Evolutionary conservation across 169 alveolate genomes (phyloP).

Genomic region (Eimeria praecox): DNA sequence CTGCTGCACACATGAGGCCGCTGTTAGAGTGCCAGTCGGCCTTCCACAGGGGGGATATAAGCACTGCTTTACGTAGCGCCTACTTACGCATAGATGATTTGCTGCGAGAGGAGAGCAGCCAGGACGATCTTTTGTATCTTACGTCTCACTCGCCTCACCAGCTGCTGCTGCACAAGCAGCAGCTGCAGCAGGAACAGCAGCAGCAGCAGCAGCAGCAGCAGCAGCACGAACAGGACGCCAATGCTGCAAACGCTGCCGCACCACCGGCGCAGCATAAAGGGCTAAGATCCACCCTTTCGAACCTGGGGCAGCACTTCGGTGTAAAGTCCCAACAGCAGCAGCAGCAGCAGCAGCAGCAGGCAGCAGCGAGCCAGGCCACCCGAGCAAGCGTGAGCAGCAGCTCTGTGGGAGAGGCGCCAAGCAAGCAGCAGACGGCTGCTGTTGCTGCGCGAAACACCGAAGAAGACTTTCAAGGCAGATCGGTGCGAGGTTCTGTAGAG

Average conservation of each 20-base stretch:
- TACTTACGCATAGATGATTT: slow-evolving; percentile 66
- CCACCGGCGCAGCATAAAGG: slow-evolving; percentile 50
- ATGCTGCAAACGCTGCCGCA: background rate
- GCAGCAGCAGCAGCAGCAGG: slow-evolving; percentile 70
- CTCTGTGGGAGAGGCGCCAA: background rate
- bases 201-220: slow-evolving; percentile 22
- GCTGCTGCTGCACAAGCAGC: slow-evolving; percentile 41
- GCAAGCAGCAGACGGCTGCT: background rate
- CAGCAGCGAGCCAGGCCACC: background rate
- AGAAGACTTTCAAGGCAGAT: background rate
- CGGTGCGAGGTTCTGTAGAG: background rate
- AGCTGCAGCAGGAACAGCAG: slow-evolving; percentile 19
- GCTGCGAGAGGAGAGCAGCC: slow-evolving; percentile 67
- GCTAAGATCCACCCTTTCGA: slow-evolving; percentile 26
- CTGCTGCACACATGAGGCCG: slow-evolving; percentile 66
- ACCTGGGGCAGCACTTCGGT: slow-evolving; percentile 53
- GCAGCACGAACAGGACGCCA: slow-evolving; percentile 29
- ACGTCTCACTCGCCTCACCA: slow-evolving; percentile 45
- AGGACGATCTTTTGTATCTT: slow-evolving; percentile 48
- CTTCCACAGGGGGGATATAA: slow-evolving; percentile 69
- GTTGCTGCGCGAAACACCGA: background rate
- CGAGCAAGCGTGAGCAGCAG: slow-evolving; percentile 15
- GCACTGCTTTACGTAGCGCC: slow-evolving; percentile 76
- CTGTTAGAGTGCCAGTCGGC: slow-evolving; percentile 46
- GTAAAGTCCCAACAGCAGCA: slow-evolving; percentile 67